These are phyloP conservation scores for Epichloe uncinata DNA, from an alignment of 2,329 filamentous ascomycete genomes.

Conservation along the genomic window DNA sequence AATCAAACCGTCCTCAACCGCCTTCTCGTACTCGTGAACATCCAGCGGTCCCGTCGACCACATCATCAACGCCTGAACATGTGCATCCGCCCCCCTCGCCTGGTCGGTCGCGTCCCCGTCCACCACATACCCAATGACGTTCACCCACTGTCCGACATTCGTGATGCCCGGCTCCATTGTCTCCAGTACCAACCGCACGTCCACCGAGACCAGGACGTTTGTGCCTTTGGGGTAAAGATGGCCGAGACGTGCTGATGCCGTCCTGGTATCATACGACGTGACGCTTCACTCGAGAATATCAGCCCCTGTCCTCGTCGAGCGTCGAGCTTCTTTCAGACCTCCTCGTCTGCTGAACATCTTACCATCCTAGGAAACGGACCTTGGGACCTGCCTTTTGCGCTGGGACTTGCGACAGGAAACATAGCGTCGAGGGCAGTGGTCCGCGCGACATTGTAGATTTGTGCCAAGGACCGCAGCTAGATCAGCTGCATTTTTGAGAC, in stretches of 20 bases:
- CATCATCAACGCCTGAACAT: conserved; percentile 62
- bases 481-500: background rate
- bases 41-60: conserved; percentile 67
- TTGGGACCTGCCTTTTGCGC: conserved; percentile 49
- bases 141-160: conserved; percentile 72
- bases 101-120: background rate
- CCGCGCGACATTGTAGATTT: conserved; percentile 34
- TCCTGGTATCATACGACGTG: conserved; percentile 34
- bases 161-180: conserved; percentile 49
- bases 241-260: conserved; percentile 51
- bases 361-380: conserved; percentile 89
- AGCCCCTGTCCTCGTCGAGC: background rate
- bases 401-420: conserved; percentile 50
- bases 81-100: conserved; percentile 12
- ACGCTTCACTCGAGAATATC: conserved; percentile 25
- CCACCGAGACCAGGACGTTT: conserved; percentile 43
- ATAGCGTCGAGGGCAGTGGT: conserved; percentile 50
- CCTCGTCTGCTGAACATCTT: conserved; percentile 20
- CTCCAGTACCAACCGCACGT: conserved; percentile 59
- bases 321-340: background rate
- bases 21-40: conserved; percentile 56
- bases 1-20: conserved; percentile 26
- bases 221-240: conserved; percentile 46
- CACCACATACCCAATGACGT: conserved; percentile 69
- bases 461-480: background rate